Conservation (phyloP, 2,329 filamentous ascomycete genomes). For the Claviceps africana region DNA sequence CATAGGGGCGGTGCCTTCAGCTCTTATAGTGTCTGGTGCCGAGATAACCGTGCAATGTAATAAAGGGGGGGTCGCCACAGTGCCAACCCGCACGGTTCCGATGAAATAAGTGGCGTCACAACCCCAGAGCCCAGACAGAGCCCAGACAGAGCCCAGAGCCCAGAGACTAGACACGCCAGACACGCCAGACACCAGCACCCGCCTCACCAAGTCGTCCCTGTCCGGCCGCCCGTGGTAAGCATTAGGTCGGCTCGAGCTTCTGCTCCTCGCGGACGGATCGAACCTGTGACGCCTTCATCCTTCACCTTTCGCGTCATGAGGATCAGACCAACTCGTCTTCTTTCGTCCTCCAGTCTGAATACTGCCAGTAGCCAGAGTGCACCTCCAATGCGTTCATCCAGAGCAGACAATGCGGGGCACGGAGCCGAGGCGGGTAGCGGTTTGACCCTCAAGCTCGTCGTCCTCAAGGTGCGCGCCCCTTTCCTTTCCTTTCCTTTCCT, state of each 20-base stretch:
- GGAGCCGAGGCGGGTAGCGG: slow-evolving; percentile 24
- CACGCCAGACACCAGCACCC: slow-evolving; percentile 1
- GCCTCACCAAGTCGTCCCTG: slow-evolving; percentile 1
- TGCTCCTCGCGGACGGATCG: slow-evolving; percentile 5
- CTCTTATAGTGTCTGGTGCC: too few relatives aligned
- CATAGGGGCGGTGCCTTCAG: too few relatives aligned
- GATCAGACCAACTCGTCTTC: slow-evolving; percentile 41
- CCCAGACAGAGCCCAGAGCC: neutral
- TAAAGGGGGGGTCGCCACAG: neutral
- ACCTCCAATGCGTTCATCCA: slow-evolving; percentile 28
- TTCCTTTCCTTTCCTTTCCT: neutral
- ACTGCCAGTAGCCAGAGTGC: slow-evolving; percentile 24
- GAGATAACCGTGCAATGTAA: neutral
- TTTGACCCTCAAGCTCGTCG: slow-evolving; percentile 37
- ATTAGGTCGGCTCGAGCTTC: slow-evolving; percentile 6
- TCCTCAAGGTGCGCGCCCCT: slow-evolving; percentile 30
- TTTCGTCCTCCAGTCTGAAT: slow-evolving; percentile 23
- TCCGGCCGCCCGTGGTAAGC: neutral
- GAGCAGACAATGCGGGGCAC: slow-evolving; percentile 25
- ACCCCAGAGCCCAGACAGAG: too few relatives aligned
- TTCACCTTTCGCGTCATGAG: slow-evolving; percentile 29
- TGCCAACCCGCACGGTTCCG: neutral
- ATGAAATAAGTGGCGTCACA: slow-evolving; percentile 4
- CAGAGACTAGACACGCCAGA: too few relatives aligned
- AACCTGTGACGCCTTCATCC: neutral